phyloP scores from a whole-genome alignment of 2,329 filamentous ascomycete genomes.

The Fusarium sp. region DNA sequence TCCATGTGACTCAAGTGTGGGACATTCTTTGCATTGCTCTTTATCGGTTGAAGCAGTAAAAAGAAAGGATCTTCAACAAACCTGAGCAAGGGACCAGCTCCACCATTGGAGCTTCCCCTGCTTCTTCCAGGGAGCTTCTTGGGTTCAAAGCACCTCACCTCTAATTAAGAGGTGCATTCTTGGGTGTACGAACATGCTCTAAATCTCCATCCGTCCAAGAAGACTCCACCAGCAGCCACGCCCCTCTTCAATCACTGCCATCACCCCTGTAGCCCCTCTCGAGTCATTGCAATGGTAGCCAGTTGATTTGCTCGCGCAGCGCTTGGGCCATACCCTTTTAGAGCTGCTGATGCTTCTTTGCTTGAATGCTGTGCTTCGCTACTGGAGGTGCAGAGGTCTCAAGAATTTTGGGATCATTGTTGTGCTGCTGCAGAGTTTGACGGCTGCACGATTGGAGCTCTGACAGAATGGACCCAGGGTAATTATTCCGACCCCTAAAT shows the following conservation, averaged over 20 bases:
- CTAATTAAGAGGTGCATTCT: constrained; percentile 34
- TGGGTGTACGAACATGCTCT: constrained; percentile 21
- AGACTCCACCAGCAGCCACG: constrained; percentile 39
- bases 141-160: constrained; percentile 36
- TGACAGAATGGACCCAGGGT: constrained; percentile 25
- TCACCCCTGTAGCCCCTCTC: constrained; percentile 45
- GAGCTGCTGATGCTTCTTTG: constrained; percentile 42
- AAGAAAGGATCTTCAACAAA: constrained; percentile 41
- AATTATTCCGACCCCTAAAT: constrained; percentile 12
- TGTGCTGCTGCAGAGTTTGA: constrained; percentile 18
- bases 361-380: constrained; percentile 29
- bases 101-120: constrained; percentile 47
- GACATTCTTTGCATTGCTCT: neutral
- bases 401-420: constrained; percentile 1
- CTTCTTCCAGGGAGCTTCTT: constrained; percentile 42
- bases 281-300: constrained; percentile 50
- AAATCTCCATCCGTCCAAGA: constrained; percentile 40
- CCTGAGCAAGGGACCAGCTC: constrained; percentile 42
- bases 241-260: constrained; percentile 37
- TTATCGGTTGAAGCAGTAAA: constrained; percentile 27
- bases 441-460: constrained; percentile 42
- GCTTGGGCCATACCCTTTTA: constrained; percentile 42
- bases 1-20: neutral
- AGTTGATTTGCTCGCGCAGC: constrained; percentile 47
- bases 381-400: constrained; percentile 21